Base-by-base conservation (phyloP, 2,329 filamentous ascomycete species). In the Ophiostoma populinum region DNA sequence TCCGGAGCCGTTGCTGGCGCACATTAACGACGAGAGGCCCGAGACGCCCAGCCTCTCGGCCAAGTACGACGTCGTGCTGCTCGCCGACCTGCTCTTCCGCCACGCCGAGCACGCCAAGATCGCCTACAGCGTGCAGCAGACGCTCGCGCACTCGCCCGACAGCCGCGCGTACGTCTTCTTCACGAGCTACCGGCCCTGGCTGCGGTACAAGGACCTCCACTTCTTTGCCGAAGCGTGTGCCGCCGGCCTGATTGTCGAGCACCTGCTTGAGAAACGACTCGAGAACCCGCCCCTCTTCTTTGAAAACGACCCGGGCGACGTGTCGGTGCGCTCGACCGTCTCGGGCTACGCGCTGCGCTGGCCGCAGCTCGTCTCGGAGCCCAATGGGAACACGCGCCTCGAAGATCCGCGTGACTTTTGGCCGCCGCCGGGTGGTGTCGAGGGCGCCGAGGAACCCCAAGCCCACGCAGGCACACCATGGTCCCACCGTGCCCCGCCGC, bases 101-200 rank as follows among this genome's bases (percentile, higher is more conserved):
- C 85, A 94, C 52, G 79, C 75, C 5, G 85, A 93, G 58, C 87
- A 94, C 50, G 61, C 57, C 2, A 83, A 81, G 48, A 63, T 94
- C 40, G 62, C 92, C 43, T 65, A 68, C 43, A 83, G 78, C 4
- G 69, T 94, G 40, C 61, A 67, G 47, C 52, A 67, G 49, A 80
- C 78, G 12, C 55, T 94, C 47, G 68, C 65, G 45, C 62, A 58
- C 41, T 54, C 58, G 4, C 47, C 52, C 4, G 59, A 59, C 2
- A 70, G 76, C 32, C 65, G 65, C 36, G 83, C 85, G 2, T 69
- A 86, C 47, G 85, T 94, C 7, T 92, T 94, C 54, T 95, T 94
- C 59, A 92, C 86, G 0, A 86, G 82, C 15, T 93, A 95, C 56
- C 67, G 90, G 42, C 86, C 87, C 2, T 94, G 86, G 86, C 61